Evolutionary conservation across 1,139 yeast species (phyloP), one percentile per base, ranked within the genome.

Genomic region (Geotrichum restrictum): DNA sequence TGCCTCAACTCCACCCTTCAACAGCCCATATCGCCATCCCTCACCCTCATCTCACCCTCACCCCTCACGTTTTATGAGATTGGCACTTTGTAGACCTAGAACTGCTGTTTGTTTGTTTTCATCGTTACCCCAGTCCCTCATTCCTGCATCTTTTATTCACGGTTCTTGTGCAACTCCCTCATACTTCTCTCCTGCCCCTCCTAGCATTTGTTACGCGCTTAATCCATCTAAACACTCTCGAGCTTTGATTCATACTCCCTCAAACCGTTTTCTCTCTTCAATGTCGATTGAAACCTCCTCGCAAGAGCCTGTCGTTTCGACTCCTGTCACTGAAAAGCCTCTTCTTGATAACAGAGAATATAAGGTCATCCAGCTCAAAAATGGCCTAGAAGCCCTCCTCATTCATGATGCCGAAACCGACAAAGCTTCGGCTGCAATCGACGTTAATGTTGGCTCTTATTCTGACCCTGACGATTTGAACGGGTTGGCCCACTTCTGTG

Each of bases 401-500:
- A 87, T 93, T 55, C 84, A 84, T 58, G 98, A 93, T 63, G 81
- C 89, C 0, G 75, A 80, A n/a, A 78, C 96, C 13, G 98, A 91
- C 66, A 86, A 87, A 69, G 80, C 97, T 0, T 95, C 96, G 0
- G 98, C 98, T 1, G 85, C 98, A 0, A 71, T 93, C 55, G 96
- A 88, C 64, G 98, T 93, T 33, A 82, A 87, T 62, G 93, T 89
- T 22, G 98, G 98, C 18, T 79, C 96, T 3, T 87, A 85, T 66
- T 80, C 86, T 49, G 98, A 93, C 64, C 88, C 87, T 16, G 75
- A 77, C 49, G 74, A 76, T 29, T 69, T 88, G 31, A 85, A 91
- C 1, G 98, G 98, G 1, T 74, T 93, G 57, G 98, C 98, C 2
- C 98, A 93, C 70, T 93, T 93, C 69, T 89, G 97, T 70, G 98